Percentiles rank a stretch among this genome's conserved stretches.
phyloP scores from a whole-genome alignment of 352 stramenopile genomes.

The Saprolegnia diclina region DNA sequence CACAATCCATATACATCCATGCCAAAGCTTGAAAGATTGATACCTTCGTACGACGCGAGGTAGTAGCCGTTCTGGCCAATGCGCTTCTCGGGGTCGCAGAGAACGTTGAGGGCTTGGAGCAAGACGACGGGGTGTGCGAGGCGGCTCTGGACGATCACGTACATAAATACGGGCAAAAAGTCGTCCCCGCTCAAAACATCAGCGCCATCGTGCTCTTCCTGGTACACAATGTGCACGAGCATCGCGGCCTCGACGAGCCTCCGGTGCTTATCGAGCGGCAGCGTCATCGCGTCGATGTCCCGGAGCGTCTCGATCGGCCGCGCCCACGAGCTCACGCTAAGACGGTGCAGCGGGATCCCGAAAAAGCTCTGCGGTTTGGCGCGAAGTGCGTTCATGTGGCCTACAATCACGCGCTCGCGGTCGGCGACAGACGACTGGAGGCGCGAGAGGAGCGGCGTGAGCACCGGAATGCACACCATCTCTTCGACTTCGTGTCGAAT shows the following conservation, averaged over 20 bases:
- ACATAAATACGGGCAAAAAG: slow-evolving; percentile 86
- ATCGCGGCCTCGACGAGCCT: slow-evolving; percentile 68
- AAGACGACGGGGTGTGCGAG: slow-evolving; percentile 70
- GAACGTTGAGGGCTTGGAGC: slow-evolving; percentile 72
- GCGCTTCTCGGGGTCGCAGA: slow-evolving; percentile 80
- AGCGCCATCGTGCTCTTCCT: slow-evolving; percentile 46
- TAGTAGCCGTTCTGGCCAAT: slow-evolving; percentile 85
- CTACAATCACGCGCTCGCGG: slow-evolving; percentile 70
- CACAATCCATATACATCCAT: slow-evolving; percentile 9
- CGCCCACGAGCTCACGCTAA: slow-evolving; percentile 70
- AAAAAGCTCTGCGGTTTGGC: slow-evolving; percentile 79
- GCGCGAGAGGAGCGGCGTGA: slow-evolving; percentile 46
- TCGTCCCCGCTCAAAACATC: slow-evolving; percentile 79
- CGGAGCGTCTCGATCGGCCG: slow-evolving; percentile 68
- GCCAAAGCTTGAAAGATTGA: too few relatives aligned
- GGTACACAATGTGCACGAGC: slow-evolving; percentile 67
- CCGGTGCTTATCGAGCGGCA: slow-evolving; percentile 79
- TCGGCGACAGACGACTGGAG: slow-evolving; percentile 45
- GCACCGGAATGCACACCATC: slow-evolving; percentile 69
- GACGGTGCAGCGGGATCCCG: slow-evolving; percentile 68
- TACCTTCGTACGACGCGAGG: slow-evolving; percentile 70
- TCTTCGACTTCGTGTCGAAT: slow-evolving; percentile 82
- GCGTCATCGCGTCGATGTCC: slow-evolving; percentile 74
- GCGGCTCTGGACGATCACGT: slow-evolving; percentile 81
- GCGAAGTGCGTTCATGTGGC: slow-evolving; percentile 54